Base-by-base conservation (phyloP, 495 filamentous ascomycete genomes). In the Parmelia sp. region DNA sequence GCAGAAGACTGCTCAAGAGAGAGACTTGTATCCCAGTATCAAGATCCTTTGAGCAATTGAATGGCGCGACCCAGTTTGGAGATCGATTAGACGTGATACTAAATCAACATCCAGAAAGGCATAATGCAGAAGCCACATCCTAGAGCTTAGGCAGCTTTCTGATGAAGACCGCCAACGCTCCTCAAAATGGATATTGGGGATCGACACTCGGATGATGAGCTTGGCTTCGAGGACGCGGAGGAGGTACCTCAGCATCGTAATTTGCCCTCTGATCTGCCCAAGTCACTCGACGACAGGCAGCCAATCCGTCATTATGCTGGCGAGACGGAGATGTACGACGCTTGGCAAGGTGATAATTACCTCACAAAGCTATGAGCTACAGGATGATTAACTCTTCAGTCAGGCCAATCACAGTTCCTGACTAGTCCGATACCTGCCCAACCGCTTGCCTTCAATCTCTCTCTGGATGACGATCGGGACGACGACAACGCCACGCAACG, bases 291-390 rank as follows among this genome's bases (percentile, higher is more conserved):
- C 70, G 95, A 97, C 76, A 83, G 93, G 60, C 85, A 87, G 72
- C 84, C 81, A 62, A 81, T 88, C 33, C 83, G 82, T 11, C 73
- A 74, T 8, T 78, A 80, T 61, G 79, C 76, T 40, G 78, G 75
- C 56, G 93, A 97, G 79, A 96, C 91, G 31, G 92, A 97, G 82
- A 89, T 96, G 79, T 97, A 97, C 73, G 94, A 98, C 83, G 95
- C 90, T 64, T 98, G 94, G 94, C 91, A 96, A 87, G 93, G 93
- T 96, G 73, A 39, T 35, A 8, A 65, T 44, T 33, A 31, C n/a
- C 25, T 25, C 7, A 19, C n/a, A 6, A 21, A 56, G 27, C 53
- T 27, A 57, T 29, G 29, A 44, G 11, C 56, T 35, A 9, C n/a
- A 19, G 6, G 0, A 8, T 45, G n/a, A 21, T 35, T 57, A 19